These are phyloP conservation scores for Furcasterigmium sp. DNA, from an alignment of 2,329 filamentous ascomycete genomes.

Conservation along the genomic window DNA sequence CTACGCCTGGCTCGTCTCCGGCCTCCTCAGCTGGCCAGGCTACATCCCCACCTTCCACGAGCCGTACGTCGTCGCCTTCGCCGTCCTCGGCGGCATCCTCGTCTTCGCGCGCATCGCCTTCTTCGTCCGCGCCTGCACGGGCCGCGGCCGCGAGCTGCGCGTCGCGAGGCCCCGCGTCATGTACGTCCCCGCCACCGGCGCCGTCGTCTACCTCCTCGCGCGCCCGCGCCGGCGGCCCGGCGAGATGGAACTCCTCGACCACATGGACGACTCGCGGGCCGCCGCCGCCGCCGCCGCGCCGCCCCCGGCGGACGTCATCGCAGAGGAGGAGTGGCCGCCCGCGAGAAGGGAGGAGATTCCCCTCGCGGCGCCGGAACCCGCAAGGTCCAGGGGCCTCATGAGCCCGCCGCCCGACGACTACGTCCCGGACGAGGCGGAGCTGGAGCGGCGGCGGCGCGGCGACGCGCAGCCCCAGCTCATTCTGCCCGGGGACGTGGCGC, in stretches of 20 bases:
- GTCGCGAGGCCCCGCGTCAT: conserved; percentile 13
- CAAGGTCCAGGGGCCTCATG: conserved; percentile 6
- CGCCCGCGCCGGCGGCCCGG: conserved; percentile 10
- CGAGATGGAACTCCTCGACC: not conserved
- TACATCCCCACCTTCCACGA: not conserved
- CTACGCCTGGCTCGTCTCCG: not conserved
- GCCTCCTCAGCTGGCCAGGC: conserved; percentile 3
- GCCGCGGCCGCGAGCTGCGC: conserved; percentile 12
- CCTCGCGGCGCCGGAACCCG: not conserved
- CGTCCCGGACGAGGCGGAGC: conserved; percentile 14
- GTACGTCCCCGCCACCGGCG: conserved; percentile 15
- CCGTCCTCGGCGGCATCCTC: conserved; percentile 11
- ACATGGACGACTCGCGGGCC: not conserved
- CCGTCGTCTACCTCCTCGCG: conserved; percentile 15
- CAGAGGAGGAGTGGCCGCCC: not conserved
- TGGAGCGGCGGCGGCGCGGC: conserved; percentile 13
- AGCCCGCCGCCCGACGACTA: conserved; percentile 13
- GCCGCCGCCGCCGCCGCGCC: not conserved
- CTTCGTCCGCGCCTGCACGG: conserved; percentile 20
- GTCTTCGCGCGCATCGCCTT: too few species aligned
- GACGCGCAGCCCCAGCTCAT: conserved; percentile 18
- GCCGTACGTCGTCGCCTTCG: not conserved
- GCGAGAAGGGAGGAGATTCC: not conserved
- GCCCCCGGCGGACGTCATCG: not conserved
- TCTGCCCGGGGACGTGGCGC: conserved; percentile 6